phyloP scores from a whole-genome alignment of 345 rosid genomes.

The Rhizophora mangle region DNA sequence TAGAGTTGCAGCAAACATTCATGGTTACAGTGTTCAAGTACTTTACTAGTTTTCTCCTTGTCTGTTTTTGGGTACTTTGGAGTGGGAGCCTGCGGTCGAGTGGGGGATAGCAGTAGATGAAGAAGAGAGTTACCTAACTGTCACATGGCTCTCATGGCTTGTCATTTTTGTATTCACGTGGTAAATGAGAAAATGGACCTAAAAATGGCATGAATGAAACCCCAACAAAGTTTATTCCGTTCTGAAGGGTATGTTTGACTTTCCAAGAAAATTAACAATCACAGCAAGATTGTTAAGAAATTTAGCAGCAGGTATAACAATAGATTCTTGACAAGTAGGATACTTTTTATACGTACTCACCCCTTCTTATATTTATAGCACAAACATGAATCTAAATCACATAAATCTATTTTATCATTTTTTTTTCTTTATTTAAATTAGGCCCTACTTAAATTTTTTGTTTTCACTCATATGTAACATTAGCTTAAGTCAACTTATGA shows the following conservation, averaged over 20 bases:
- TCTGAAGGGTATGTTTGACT: not conserved
- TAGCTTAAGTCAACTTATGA: too few relatives aligned
- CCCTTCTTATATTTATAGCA: too few relatives aligned
- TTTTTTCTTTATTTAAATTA: too few relatives aligned
- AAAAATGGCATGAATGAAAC: not conserved
- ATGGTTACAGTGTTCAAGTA: not conserved
- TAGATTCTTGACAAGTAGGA: not conserved
- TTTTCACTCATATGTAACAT: too few relatives aligned
- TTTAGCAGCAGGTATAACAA: not conserved
- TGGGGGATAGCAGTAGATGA: not conserved
- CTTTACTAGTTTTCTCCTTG: too few relatives aligned
- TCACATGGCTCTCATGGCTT: not conserved
- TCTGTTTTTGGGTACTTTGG: not conserved
- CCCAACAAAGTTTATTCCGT: not conserved
- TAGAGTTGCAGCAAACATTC: not conserved
- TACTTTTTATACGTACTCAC: not conserved
- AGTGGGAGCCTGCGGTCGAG: not conserved
- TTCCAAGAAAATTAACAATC: not conserved
- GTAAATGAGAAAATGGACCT: not conserved
- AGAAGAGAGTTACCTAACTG: not conserved
- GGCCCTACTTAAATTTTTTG: too few relatives aligned
- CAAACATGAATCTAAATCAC: too few relatives aligned
- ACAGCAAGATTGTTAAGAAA: not conserved
- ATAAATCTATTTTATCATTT: too few relatives aligned
- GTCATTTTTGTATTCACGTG: not conserved